phyloP scores from a whole-genome alignment of 2,329 filamentous ascomycete species.

The Monilinia fructigena region DNA sequence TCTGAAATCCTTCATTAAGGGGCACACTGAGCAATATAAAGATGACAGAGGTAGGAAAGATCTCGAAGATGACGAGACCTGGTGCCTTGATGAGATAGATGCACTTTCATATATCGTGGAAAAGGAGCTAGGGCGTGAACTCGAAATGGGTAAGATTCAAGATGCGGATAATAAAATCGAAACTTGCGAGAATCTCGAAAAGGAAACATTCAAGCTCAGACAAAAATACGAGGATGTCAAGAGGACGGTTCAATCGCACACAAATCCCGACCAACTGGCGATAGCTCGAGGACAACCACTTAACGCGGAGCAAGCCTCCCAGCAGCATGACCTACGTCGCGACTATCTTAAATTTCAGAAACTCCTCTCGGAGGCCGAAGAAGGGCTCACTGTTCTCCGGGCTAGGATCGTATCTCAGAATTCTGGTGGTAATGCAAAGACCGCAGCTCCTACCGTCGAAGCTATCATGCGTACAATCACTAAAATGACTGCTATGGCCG shows the following conservation, averaged over 20 bases:
- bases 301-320: conserved; percentile 77
- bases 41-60: conserved; percentile 63
- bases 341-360: conserved; percentile 73
- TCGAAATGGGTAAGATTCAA: conserved; percentile 67
- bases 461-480: conserved; percentile 86
- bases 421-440: conserved; percentile 52
- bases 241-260: conserved; percentile 67
- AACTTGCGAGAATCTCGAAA: conserved; percentile 64
- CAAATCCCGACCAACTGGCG: conserved; percentile 66
- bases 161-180: conserved; percentile 68
- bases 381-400: conserved; percentile 74
- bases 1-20: conserved; percentile 57
- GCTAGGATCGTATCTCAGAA: conserved; percentile 66
- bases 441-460: conserved; percentile 72
- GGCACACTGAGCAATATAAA: conserved; percentile 58
- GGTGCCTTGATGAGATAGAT: conserved; percentile 74
- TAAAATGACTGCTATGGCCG: conserved; percentile 90
- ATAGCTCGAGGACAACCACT: conserved; percentile 68
- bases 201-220: conserved; percentile 69
- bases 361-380: conserved; percentile 74
- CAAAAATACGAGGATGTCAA: conserved; percentile 76
- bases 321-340: conserved; percentile 79
- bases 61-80: conserved; percentile 65
- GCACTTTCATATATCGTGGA: conserved; percentile 65
- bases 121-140: conserved; percentile 58